phyloP scores from a whole-genome alignment of 257 asterid species.

The Orobanche coerulescens region DNA sequence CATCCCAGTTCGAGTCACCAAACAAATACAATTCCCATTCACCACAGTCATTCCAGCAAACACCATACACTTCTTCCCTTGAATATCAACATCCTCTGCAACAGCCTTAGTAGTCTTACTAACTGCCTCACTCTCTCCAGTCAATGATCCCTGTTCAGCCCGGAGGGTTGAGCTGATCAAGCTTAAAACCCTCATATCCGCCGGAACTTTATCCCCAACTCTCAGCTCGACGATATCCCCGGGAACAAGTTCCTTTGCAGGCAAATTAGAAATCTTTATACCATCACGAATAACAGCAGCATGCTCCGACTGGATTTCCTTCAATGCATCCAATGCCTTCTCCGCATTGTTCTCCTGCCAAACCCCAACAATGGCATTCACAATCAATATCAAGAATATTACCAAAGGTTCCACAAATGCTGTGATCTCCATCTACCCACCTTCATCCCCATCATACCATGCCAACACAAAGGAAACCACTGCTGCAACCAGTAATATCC shows the following conservation, averaged over 20 bases:
- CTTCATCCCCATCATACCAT: slow-evolving; percentile 91
- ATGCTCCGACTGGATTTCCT: slow-evolving; percentile 95
- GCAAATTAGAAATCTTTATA: slow-evolving; percentile 49
- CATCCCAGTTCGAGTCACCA: slow-evolving; percentile 93
- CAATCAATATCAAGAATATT: slow-evolving; percentile 85
- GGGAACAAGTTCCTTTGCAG: slow-evolving; percentile 92
- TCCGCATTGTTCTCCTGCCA: slow-evolving; percentile 99
- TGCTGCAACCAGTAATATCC: slow-evolving; percentile 87
- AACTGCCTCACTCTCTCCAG: slow-evolving; percentile 98
- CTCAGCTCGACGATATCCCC: slow-evolving; percentile 96
- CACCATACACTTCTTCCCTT: slow-evolving; percentile 94
- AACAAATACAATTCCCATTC: slow-evolving; percentile 78
- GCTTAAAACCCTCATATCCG: slow-evolving; percentile 90
- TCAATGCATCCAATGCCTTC: slow-evolving; percentile 92
- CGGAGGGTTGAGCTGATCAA: slow-evolving; percentile 90
- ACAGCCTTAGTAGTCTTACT: slow-evolving; percentile 82
- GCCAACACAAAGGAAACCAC: slow-evolving; percentile 93
- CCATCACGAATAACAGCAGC: slow-evolving; percentile 83
- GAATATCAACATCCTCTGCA: slow-evolving; percentile 83
- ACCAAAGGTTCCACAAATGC: slow-evolving; percentile 98
- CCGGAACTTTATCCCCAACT: slow-evolving; percentile 96
- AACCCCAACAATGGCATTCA: slow-evolving; percentile 92
- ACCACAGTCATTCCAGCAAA: slow-evolving; percentile 98
- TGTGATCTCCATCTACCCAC: slow-evolving; percentile 92
- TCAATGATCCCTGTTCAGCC: slow-evolving; percentile 89